A percentile compares a stretch with the other conserved stretches of the same genome.
Evolutionary conservation across 2,329 filamentous ascomycete genomes (phyloP).

Genomic region (Nemania sp.): DNA sequence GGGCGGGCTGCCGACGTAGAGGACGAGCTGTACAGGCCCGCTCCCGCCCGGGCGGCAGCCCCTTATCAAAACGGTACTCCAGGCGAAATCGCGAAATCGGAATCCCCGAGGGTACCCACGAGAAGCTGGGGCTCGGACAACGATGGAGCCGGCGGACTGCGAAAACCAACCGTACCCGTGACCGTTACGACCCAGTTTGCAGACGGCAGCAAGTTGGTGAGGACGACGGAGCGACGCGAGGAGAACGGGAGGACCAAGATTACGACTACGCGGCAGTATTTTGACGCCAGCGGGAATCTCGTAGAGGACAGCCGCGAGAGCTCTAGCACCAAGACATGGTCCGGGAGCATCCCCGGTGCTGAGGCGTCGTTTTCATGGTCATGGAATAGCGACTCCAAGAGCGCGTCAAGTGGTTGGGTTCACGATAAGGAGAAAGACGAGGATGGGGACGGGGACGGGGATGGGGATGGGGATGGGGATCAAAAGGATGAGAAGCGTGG

Average conservation of each 20-base stretch:
- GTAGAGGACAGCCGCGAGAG: constrained; percentile 30
- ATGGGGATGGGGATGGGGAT: neutral
- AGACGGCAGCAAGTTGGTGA: constrained; percentile 45
- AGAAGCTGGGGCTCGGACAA: neutral
- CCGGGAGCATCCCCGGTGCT: constrained; percentile 22
- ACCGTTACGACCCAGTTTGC: constrained; percentile 29
- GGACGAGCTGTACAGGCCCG: constrained; percentile 7
- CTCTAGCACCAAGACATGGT: constrained; percentile 39
- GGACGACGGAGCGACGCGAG: constrained; percentile 32
- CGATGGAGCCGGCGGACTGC: neutral
- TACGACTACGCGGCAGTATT: constrained; percentile 37
- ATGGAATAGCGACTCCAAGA: constrained; percentile 1
- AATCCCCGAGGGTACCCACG: neutral
- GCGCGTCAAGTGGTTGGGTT: neutral
- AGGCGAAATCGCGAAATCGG: no score
- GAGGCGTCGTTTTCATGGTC: constrained; percentile 16
- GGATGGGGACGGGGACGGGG: neutral
- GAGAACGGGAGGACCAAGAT: constrained; percentile 31
- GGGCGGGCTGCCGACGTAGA: constrained; percentile 18
- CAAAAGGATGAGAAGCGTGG: constrained; percentile 30
- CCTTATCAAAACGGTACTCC: no score
- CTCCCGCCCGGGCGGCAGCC: neutral
- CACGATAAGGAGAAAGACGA: neutral
- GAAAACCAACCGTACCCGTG: neutral
- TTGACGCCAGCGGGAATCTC: constrained; percentile 44